Evolutionary conservation across 2,329 filamentous ascomycete species (phyloP).

Genomic region (Coniosporium tulheliwenetii): DNA sequence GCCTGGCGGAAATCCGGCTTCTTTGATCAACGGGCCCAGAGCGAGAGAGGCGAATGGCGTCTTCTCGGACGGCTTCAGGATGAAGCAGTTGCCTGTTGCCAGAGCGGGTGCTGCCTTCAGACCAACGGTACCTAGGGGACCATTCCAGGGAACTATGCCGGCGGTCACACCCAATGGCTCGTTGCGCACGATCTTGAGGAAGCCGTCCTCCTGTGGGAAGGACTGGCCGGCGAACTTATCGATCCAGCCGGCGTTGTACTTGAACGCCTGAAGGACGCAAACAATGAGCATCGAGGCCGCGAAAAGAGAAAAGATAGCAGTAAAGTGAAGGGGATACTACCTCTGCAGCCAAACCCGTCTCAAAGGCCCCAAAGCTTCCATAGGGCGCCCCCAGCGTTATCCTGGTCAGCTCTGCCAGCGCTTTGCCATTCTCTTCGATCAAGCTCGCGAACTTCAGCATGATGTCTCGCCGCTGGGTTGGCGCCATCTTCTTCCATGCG

Average conservation of each 20-base stretch:
- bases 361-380: slow-evolving; percentile 27
- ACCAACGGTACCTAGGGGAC: slow-evolving; percentile 19
- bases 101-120: slow-evolving; percentile 27
- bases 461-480: slow-evolving; percentile 21
- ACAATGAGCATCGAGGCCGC: slow-evolving; percentile 11
- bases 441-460: slow-evolving; percentile 30
- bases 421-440: slow-evolving; percentile 20
- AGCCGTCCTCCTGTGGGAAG: slow-evolving; percentile 29
- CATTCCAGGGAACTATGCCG: slow-evolving; percentile 24
- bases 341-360: slow-evolving; percentile 22
- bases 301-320: slow-evolving; percentile 11
- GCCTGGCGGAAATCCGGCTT: slow-evolving; percentile 29
- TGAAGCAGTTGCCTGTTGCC: slow-evolving; percentile 28
- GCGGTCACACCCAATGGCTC: slow-evolving; percentile 26
- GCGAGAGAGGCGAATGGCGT: slow-evolving; percentile 22
- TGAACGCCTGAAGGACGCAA: slow-evolving; percentile 9
- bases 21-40: slow-evolving; percentile 19
- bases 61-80: slow-evolving; percentile 30
- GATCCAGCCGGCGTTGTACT: slow-evolving; percentile 22
- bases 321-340: slow-evolving; percentile 9
- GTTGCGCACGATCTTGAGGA: slow-evolving; percentile 25
- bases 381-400: slow-evolving; percentile 32
- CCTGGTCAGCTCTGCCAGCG: slow-evolving; percentile 24
- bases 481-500: slow-evolving; percentile 23
- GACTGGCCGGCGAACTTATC: slow-evolving; percentile 24